Evolutionary conservation across 257 asterid species (phyloP), one percentile per base, ranked within the genome.

Genomic region (Solanum pennellii): DNA sequence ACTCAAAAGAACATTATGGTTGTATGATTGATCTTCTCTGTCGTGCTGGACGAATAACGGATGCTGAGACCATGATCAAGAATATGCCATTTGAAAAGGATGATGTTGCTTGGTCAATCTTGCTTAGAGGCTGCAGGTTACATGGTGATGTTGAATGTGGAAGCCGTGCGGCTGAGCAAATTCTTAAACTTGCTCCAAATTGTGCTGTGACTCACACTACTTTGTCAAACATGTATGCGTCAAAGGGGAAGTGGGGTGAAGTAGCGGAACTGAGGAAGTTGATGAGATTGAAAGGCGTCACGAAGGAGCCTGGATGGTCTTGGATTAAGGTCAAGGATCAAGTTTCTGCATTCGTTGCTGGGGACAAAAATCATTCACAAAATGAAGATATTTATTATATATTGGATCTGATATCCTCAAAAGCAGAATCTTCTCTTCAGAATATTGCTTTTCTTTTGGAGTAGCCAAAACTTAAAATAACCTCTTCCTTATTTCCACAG

Each of bases 301-400:
- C 89, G 14, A 96, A 96, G 91, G 98, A 96, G 71, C 98, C 97
- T 41, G 99, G 98, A 25, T 96, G 99, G 98, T 96, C 99, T 68
- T 94, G 98, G 98, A 87, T 93, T 52, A 94, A 93, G 87, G 89
- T 94, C 86, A 91, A 88, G 93, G 94, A 92, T 86, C 89, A 84
- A 87, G 93, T 96, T 87, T 93, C 93, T 82, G 91, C 91, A 20
- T 95, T 96, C 65, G 95, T 94, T 75, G 91, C 96, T 41, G 95
- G 98, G 16, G 98, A 95, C 87, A 92, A 92, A 88, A 87, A 85
- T 83, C 95, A 94, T 88, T 94, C 93, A 12, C 87, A 88, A 75
- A 84, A 89, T 66, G 93, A 91, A 87, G 94, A 92, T 12, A 90
- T 94, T 87, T 93, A 92, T 85, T 85, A n/a, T 71, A 79, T 92